phyloP scores from a whole-genome alignment of 305 asterid genomes.

The Fraxinus platypoda region DNA sequence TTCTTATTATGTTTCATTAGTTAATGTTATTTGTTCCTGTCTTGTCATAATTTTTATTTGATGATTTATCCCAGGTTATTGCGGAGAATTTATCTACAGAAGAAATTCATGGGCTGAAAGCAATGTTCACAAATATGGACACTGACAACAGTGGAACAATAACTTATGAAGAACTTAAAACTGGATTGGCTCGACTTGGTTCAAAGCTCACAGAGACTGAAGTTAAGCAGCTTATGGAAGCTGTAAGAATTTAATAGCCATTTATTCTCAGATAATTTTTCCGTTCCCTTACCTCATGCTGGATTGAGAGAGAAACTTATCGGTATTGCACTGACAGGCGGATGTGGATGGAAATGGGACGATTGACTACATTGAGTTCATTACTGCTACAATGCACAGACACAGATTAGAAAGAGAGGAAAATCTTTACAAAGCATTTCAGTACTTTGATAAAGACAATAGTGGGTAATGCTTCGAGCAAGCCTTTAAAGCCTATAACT shows the following conservation, averaged over 20 bases:
- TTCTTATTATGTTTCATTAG: not conserved
- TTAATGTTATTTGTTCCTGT: not conserved
- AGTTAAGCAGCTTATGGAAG: constrained; percentile 89
- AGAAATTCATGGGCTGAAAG: constrained; percentile 85
- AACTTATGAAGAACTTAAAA: constrained; percentile 82
- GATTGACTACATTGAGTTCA: constrained; percentile 81
- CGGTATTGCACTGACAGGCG: constrained; percentile 41
- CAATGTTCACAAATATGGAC: constrained; percentile 84
- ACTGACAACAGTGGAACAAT: constrained; percentile 88
- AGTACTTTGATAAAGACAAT: constrained; percentile 70
- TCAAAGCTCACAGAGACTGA: constrained; percentile 82
- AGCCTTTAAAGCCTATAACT: constrained; percentile 2
- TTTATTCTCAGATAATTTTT: not conserved
- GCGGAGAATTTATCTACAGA: constrained; percentile 81
- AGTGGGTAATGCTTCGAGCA: constrained; percentile 54
- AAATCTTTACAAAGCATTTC: constrained; percentile 75
- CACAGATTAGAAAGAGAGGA: constrained; percentile 87
- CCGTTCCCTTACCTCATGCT: not conserved
- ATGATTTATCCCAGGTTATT: constrained; percentile 48
- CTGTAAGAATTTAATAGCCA: constrained; percentile 50
- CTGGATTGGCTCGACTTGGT: constrained; percentile 76
- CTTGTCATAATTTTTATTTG: not conserved
- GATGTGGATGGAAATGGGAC: constrained; percentile 93
- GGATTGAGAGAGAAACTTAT: not conserved
- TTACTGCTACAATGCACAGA: constrained; percentile 90